phyloP scores from a whole-genome alignment of 2,329 filamentous ascomycete genomes.

The Magnaporthiopsis incrustans region DNA sequence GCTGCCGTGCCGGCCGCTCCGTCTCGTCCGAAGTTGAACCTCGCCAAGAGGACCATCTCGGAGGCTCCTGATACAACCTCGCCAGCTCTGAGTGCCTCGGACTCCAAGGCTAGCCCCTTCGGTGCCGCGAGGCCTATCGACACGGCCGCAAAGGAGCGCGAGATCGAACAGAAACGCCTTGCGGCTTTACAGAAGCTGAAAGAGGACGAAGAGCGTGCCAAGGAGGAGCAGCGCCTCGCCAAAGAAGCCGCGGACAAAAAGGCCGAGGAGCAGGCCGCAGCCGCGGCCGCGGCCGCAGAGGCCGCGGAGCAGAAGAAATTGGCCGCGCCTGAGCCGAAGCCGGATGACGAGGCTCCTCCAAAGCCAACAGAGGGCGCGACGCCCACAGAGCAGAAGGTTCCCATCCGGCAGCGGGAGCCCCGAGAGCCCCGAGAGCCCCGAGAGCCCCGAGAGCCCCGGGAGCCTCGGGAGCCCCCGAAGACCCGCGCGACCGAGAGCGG shows the following conservation, averaged over 20 bases:
- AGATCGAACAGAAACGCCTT: slow-evolving; percentile 82
- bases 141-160: slow-evolving; percentile 78
- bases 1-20: slow-evolving; percentile 38
- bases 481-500: slow-evolving; percentile 49
- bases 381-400: slow-evolving; percentile 39
- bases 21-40: slow-evolving; percentile 73
- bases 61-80: slow-evolving; percentile 50
- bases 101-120: slow-evolving; percentile 86
- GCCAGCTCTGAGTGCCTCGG: slow-evolving; percentile 39
- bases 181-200: slow-evolving; percentile 71
- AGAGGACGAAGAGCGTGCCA: slow-evolving; percentile 78
- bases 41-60: slow-evolving; percentile 84
- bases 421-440: slow-evolving; percentile 27
- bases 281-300: slow-evolving; percentile 25
- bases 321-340: slow-evolving; percentile 15
- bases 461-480: slow-evolving; percentile 37
- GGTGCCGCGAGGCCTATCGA: slow-evolving; percentile 91
- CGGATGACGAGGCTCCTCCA: slow-evolving; percentile 23
- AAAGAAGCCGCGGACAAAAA: slow-evolving; percentile 47
- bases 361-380: slow-evolving; percentile 13
- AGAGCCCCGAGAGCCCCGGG: slow-evolving; percentile 30
- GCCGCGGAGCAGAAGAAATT: slow-evolving; percentile 16
- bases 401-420: slow-evolving; percentile 25
- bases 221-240: slow-evolving; percentile 61
- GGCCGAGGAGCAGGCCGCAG: slow-evolving; percentile 25